Conservation (phyloP, 805 yeast genomes). For the Pichia membranifaciens region DNA sequence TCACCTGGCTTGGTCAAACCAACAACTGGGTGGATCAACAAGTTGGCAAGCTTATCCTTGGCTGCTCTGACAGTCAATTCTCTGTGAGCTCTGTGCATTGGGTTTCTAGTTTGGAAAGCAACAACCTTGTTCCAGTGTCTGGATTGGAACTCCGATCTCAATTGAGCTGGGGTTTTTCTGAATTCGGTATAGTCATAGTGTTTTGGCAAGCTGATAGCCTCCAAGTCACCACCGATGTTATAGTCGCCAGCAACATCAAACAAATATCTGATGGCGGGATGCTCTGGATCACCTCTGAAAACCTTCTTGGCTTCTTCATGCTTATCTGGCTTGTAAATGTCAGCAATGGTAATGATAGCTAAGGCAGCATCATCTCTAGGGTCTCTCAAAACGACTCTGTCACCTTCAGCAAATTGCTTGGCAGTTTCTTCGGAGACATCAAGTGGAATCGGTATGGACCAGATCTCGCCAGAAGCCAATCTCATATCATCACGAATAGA, state of each 20-base stretch:
- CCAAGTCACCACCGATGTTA: constrained; percentile 83
- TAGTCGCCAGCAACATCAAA: constrained; percentile 69
- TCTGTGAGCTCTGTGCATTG: constrained; percentile 98
- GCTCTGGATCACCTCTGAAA: constrained; percentile 95
- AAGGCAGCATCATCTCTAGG: constrained; percentile 73
- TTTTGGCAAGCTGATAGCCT: constrained; percentile 76
- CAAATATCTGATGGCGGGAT: constrained; percentile 82
- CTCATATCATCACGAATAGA: constrained; percentile 66
- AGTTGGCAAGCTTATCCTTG: constrained; percentile 80
- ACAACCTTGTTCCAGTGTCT: constrained; percentile 86
- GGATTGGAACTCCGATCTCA: constrained; percentile 74
- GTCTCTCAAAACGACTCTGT: constrained; percentile 69
- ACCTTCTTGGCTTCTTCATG: constrained; percentile 73
- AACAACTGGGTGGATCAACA: constrained; percentile 93
- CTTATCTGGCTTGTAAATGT: constrained; percentile 80
- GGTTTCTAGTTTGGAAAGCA: constrained; percentile 97
- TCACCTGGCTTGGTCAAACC: constrained; percentile 97
- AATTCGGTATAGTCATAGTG: constrained; percentile 88
- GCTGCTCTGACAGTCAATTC: constrained; percentile 96
- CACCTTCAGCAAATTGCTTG: constrained; percentile 46
- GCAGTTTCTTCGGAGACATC: constrained; percentile 55
- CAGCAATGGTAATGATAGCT: constrained; percentile 76
- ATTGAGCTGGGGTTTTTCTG: constrained; percentile 86
- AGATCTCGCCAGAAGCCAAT: constrained; percentile 67
- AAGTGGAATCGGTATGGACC: constrained; percentile 90